Percentiles rank a stretch among this genome's conserved stretches.
These are phyloP conservation scores for Pseudoscleropodium purum DNA, from an alignment of 225 moss, liverwort and hornwort genomes.

Conservation along the genomic window DNA sequence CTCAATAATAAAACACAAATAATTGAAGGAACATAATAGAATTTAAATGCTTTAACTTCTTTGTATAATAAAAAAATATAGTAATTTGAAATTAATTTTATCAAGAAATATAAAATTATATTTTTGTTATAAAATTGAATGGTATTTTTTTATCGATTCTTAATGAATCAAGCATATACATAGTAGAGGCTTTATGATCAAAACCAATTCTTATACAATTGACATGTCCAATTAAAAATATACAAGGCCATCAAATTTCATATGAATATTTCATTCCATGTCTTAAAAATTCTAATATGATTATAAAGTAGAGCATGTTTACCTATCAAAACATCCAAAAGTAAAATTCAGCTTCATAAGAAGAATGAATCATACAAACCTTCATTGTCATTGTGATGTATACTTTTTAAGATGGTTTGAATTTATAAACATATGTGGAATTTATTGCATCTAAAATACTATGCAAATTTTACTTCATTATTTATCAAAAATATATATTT, in stretches of 20 bases:
- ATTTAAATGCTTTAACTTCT: not conserved
- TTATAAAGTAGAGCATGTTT: no score
- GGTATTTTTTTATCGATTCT: fast-evolving
- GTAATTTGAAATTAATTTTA: not conserved
- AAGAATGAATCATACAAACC: not conserved
- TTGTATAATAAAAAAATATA: no score
- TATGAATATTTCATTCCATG: no score
- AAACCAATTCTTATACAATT: not conserved
- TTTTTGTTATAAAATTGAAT: not conserved
- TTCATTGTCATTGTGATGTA: no score
- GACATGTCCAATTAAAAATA: no score
- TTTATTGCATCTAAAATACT: not conserved
- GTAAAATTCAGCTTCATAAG: not conserved
- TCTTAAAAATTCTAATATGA: no score
- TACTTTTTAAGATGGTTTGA: not conserved
- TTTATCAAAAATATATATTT: not conserved
- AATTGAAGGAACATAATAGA: not conserved
- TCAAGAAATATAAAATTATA: no score
- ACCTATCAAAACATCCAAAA: not conserved
- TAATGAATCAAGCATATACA: not conserved
- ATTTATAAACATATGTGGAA: not conserved
- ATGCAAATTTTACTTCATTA: not conserved
- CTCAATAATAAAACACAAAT: not conserved
- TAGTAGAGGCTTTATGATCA: not conserved
- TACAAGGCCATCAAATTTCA: no score